Conservation (phyloP, 2,329 filamentous ascomycete genomes). For the Ceratocystis cacaofunesta region DNA sequence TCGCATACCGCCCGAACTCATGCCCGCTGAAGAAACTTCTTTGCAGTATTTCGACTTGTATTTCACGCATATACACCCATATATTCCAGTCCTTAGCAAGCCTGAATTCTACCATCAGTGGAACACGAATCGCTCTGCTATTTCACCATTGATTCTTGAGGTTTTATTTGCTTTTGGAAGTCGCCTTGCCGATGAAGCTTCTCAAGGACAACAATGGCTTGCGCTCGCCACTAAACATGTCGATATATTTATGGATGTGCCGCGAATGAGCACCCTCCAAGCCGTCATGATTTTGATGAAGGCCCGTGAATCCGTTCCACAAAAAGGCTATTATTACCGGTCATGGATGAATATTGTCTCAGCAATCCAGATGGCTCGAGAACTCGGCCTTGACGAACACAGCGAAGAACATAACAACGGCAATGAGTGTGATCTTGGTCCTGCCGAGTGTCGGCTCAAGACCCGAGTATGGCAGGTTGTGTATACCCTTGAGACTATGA, state of each 20-base stretch:
- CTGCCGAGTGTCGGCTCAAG: conserved; percentile 67
- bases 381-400: conserved; percentile 80
- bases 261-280: conserved; percentile 80
- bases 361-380: conserved; percentile 83
- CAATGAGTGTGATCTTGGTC: conserved; percentile 50
- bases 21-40: conserved; percentile 74
- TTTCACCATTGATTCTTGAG: conserved; percentile 79
- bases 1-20: conserved; percentile 78
- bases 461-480: conserved; percentile 83
- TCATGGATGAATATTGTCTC: conserved; percentile 95
- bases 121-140: conserved; percentile 64
- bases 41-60: conserved; percentile 80
- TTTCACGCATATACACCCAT: conserved; percentile 81
- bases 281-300: conserved; percentile 78
- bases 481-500: conserved; percentile 77
- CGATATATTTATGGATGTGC: conserved; percentile 84
- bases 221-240: conserved; percentile 85
- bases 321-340: conserved; percentile 87
- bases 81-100: conserved; percentile 78
- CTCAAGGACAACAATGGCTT: conserved; percentile 82
- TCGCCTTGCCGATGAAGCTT: conserved; percentile 65
- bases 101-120: conserved; percentile 76
- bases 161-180: conserved; percentile 83
- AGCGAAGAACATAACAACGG: conserved; percentile 61
- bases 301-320: conserved; percentile 79